Base-by-base conservation (phyloP, 1,284 basidiomycete genomes). In the Sporisorium graminicola region DNA sequence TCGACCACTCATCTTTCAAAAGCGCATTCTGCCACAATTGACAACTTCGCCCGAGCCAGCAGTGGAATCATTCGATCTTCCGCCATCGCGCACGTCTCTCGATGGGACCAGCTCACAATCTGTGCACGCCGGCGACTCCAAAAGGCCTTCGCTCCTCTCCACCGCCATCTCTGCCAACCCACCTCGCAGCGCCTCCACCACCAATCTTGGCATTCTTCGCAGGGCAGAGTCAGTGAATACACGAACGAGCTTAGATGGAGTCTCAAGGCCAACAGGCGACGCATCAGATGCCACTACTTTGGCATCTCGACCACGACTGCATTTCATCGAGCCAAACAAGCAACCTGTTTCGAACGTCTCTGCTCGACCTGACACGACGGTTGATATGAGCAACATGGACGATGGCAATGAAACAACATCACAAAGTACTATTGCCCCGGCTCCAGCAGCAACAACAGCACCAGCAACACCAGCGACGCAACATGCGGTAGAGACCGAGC, bases 261-360 rank as follows among this genome's bases (percentile, higher is more conserved):
- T 5, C 9, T 40, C 35, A 6, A 65, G 26, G 29, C 33, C 47
- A n/a, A 27, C 58, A 9, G 33, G 13, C 26, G 43, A 35, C 13
- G 53, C 46, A 5, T 43, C 49, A 22, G 62, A 54, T 33, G 29
- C 24, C 2, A 29, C 13, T 4, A n/a, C n/a, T 9, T 9, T 61
- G 1, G 47, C 43, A 26, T 47, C 60, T 43, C 58, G 65, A 12
- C 50, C 72, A 3, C 65, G 65, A n/a, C n/a, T 74, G 35, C 68
- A 76, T 12, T 76, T 76, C 37, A 49, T 68, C 29, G 74, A 76
- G 47, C 68, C 67, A 14, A 49, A 31, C 44, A 68, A 61, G 57
- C 22, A 66, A 24, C 29, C 33, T 5, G 14, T 24, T 10, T 20
- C 58, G 13, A 40, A 54, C 26, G 35, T 42, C 4, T 60, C 61